Percentiles rank a stretch among this genome's conserved stretches.
These are phyloP conservation scores for Kwoniella newhampshirensis DNA, from an alignment of 768 basidiomycete species.

Conservation along the genomic window DNA sequence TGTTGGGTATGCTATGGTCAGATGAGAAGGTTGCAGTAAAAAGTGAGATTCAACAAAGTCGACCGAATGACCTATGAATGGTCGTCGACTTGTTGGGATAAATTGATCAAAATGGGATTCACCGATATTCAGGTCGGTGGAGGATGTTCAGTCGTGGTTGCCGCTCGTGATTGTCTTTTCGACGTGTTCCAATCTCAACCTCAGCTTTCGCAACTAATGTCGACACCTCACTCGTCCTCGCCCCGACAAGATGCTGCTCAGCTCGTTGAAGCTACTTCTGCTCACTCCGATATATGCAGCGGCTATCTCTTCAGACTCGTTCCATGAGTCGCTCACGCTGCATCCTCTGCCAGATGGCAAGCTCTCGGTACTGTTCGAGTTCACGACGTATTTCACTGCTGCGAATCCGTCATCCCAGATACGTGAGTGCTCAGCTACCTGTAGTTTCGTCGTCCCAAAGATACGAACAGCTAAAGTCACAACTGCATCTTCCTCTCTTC, in stretches of 20 bases:
- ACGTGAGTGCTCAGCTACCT: slow-evolving; percentile 57
- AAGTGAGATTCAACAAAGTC: too few species aligned
- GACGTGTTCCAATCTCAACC: too few species aligned
- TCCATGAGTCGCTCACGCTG: slow-evolving; percentile 60
- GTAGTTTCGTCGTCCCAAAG: slow-evolving; percentile 59
- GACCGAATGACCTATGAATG: too few species aligned
- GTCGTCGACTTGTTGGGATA: too few species aligned
- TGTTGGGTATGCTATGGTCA: too few species aligned
- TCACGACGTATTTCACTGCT: slow-evolving; percentile 59
- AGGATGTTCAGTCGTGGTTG: slow-evolving; percentile 5
- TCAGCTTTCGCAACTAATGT: too few species aligned
- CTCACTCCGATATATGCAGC: slow-evolving; percentile 17
- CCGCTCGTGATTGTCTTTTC: slow-evolving; percentile 1
- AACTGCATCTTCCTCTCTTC: too few species aligned
- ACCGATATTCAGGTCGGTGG: background rate
- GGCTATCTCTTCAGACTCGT: slow-evolving; percentile 31
- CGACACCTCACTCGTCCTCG: too few species aligned
- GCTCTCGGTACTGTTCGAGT: slow-evolving; percentile 76
- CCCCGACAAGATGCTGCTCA: slow-evolving; percentile 19
- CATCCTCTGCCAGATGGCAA: slow-evolving; percentile 76
- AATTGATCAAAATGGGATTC: background rate
- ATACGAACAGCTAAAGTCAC: slow-evolving; percentile 12
- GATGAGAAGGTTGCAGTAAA: too few species aligned
- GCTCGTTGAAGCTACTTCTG: slow-evolving; percentile 17
- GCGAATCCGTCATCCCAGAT: slow-evolving; percentile 55